A percentile compares a stretch with the other conserved stretches of the same genome.
These are phyloP conservation scores for Naganishia vaughanmartiniae DNA, from an alignment of 768 basidiomycete genomes.

Conservation along the genomic window DNA sequence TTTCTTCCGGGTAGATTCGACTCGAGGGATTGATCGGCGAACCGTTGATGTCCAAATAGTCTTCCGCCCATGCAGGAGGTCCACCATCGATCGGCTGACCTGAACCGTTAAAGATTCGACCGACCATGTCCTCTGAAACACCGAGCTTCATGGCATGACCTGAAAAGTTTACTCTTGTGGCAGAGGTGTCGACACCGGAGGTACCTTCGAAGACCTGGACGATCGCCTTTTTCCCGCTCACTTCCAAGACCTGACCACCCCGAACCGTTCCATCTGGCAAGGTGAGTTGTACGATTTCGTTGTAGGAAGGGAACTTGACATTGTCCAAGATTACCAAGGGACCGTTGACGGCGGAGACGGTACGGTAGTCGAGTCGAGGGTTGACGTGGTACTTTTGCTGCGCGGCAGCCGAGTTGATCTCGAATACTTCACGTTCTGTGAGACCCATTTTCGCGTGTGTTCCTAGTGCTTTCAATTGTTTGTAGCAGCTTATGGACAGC, in stretches of 20 bases:
- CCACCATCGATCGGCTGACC: slow-evolving; percentile 98
- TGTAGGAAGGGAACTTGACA: slow-evolving; percentile 99
- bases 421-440: slow-evolving; percentile 33
- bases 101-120: slow-evolving; percentile 97
- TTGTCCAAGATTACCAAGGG: slow-evolving; percentile 96
- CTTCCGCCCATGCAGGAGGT: slow-evolving; percentile 98
- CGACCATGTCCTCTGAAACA: slow-evolving; percentile 97
- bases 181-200: slow-evolving; percentile 92
- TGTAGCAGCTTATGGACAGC: background rate
- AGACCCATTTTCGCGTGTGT: slow-evolving; percentile 24
- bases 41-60: slow-evolving; percentile 98
- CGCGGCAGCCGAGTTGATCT: slow-evolving; percentile 80
- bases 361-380: slow-evolving; percentile 90
- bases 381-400: slow-evolving; percentile 83
- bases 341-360: slow-evolving; percentile 97
- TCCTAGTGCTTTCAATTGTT: background rate
- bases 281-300: slow-evolving; percentile 94
- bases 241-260: slow-evolving; percentile 95
- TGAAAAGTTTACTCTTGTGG: slow-evolving; percentile 96
- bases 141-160: slow-evolving; percentile 98
- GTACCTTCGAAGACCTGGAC: slow-evolving; percentile 99
- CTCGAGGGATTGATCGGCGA: slow-evolving; percentile 75
- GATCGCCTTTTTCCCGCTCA: slow-evolving; percentile 97
- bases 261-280: slow-evolving; percentile 92
- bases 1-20: slow-evolving; percentile 99